phyloP scores from a whole-genome alignment of 2,329 filamentous ascomycete genomes.

The Paecilomyces sp. region DNA sequence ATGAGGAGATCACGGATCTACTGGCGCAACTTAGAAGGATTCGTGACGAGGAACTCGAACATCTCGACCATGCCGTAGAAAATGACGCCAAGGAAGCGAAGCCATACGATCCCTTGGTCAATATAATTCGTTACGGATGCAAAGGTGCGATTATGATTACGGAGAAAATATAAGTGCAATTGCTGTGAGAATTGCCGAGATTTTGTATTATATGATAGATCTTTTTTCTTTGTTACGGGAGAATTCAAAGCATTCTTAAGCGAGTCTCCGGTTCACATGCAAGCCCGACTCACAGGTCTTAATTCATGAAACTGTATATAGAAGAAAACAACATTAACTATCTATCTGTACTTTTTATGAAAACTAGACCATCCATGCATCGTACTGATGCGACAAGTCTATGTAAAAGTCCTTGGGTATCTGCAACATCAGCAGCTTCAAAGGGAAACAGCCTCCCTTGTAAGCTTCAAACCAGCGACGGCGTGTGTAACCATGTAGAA shows the following conservation, averaged over 20 bases:
- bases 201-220: neutral
- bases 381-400: neutral
- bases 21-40: slow-evolving; percentile 71
- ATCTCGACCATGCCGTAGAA: slow-evolving; percentile 89
- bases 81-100: slow-evolving; percentile 85
- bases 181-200: neutral
- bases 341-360: neutral
- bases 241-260: neutral
- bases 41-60: slow-evolving; percentile 92
- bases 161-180: slow-evolving; percentile 33
- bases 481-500: neutral
- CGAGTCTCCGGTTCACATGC: neutral
- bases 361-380: neutral
- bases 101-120: slow-evolving; percentile 83
- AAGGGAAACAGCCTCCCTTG: neutral
- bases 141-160: slow-evolving; percentile 86
- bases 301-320: neutral
- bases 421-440: neutral
- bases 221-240: neutral
- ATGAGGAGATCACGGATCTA: slow-evolving; percentile 67
- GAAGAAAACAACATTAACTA: neutral
- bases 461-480: neutral
- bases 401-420: neutral
- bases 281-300: neutral
- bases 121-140: slow-evolving; percentile 83